These are phyloP conservation scores for Oemleria cerasiformis DNA, from an alignment of 306 rosid species.

Conservation along the genomic window DNA sequence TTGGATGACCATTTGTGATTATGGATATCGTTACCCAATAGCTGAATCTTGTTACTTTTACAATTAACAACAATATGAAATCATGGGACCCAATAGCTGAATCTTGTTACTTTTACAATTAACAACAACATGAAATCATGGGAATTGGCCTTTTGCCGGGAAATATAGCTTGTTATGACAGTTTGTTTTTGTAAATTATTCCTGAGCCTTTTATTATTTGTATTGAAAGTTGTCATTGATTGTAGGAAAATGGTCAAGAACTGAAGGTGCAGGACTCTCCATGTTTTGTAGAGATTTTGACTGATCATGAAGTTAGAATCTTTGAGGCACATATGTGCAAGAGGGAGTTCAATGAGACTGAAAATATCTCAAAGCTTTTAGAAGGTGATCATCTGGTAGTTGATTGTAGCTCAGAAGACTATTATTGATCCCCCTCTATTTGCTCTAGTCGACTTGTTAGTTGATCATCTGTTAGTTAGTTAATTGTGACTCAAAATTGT, in stretches of 20 bases:
- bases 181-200: neutral
- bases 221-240: conserved; percentile 4
- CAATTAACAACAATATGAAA: neutral
- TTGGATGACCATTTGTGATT: neutral
- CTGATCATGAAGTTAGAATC: neutral
- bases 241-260: conserved; percentile 25
- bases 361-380: neutral
- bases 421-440: neutral
- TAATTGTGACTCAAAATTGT: neutral
- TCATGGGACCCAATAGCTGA: neutral
- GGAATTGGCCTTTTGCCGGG: neutral
- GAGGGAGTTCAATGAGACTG: neutral
- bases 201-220: neutral
- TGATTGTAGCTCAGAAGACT: neutral
- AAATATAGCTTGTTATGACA: neutral
- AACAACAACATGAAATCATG: neutral
- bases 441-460: too few species aligned
- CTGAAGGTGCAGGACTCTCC: conserved; percentile 11
- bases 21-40: neutral
- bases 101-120: neutral
- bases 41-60: neutral
- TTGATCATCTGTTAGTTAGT: too few species aligned
- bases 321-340: neutral
- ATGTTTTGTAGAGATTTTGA: neutral
- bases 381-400: neutral